Evolutionary conservation across 495 filamentous ascomycete species (phyloP).

Genomic region (Xylaria palmicola): DNA sequence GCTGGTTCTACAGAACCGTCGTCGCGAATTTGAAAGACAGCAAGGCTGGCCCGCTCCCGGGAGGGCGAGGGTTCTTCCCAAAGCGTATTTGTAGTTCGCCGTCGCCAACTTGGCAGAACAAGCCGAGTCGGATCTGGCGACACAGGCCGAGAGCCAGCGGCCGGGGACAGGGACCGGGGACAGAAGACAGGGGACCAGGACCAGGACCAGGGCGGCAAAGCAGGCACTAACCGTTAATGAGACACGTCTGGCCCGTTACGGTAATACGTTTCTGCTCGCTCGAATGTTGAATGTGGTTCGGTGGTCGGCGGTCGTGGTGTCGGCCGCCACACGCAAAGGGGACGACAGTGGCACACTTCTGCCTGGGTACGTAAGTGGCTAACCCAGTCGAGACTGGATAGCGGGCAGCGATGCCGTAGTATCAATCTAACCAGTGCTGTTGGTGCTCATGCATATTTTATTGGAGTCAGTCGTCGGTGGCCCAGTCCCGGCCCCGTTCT

Average conservation of each 20-base stretch:
- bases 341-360: constrained; percentile 6
- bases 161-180: neutral
- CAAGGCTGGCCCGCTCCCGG: constrained; percentile 19
- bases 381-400: no score
- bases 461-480: neutral
- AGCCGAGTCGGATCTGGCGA: no score
- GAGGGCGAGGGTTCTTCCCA: constrained; percentile 20
- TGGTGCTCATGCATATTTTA: neutral
- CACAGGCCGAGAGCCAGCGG: no score
- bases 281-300: neutral
- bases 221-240: neutral
- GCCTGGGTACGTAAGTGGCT: no score
- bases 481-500: no score
- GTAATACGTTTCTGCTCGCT: neutral
- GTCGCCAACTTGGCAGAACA: neutral
- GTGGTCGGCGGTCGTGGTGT: neutral
- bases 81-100: constrained; percentile 20
- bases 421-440: no score
- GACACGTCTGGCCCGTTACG: neutral
- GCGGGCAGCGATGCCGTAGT: no score
- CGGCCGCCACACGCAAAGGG: neutral
- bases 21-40: constrained; percentile 26
- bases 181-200: neutral
- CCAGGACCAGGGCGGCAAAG: neutral
- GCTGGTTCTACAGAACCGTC: constrained; percentile 1